Evolutionary conservation across 1,284 basidiomycete genomes (phyloP), one percentile per base, ranked within the genome.

Genomic region (Boletus smithii): DNA sequence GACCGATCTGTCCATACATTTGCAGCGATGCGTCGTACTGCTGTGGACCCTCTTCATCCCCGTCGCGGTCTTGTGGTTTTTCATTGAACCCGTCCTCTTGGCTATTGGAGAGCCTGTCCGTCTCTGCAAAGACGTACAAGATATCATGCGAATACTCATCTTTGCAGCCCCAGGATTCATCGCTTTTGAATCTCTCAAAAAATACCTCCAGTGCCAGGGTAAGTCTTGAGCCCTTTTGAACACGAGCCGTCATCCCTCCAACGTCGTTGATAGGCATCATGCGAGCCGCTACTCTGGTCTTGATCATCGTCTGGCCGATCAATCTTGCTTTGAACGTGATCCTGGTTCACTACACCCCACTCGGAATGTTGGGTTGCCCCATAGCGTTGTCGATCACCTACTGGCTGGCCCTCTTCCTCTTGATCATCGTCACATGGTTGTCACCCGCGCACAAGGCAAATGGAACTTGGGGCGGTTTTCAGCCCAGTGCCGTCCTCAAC

Each of bases 201-300:
- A 86, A 65, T 88, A 88, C 64, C 62, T 88, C 18, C 85, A 88
- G 61, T 86, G 85, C 49, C 85, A 88, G 72, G 85, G 85, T 83
- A 54, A 51, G 72, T 58, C 31, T 56, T 18, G 4, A n/a, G n/a
- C n/a, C n/a, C n/a, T n/a, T n/a, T n/a, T 22, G 22, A 32, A 40
- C 26, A 8, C 8, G 17, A 17, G 16, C 8, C 13, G n/a, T 8
- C 14, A 20, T 26, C n/a, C 27, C n/a, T 32, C 17, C 34, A 49
- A 33, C 44, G 27, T 35, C 27, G 7, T 51, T 26, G 4, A 20
- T 20, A 87, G 85, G 85, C 16, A 88, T 88, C 50, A 85, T 87
- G 82, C 69, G 77, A 34, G 77, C 79, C n/a, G 78, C 85, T 0
- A 88, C 85, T 2, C 51, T 76, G 33, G 76, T 86, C 27, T 72